These are phyloP conservation scores for Globisporangium nagaii DNA, from an alignment of 352 stramenopile genomes.

Conservation along the genomic window DNA sequence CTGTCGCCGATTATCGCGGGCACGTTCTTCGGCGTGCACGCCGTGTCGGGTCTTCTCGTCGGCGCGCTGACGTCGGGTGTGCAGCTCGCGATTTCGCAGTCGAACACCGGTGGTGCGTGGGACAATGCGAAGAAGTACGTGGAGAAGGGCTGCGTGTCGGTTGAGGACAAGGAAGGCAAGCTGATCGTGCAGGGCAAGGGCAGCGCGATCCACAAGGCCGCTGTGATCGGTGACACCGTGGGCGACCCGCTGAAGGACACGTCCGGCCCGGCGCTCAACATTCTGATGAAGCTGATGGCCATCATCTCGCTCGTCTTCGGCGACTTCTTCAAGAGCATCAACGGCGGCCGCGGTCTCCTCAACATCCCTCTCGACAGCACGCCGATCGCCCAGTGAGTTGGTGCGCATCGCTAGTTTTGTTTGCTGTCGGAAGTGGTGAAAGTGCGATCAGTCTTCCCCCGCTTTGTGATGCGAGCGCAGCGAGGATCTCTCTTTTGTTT, in stretches of 20 bases:
- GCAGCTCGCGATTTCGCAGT: conserved; percentile 99
- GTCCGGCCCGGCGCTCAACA: conserved; percentile 98
- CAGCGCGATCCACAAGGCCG: conserved; percentile 97
- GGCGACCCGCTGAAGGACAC: conserved; percentile 99
- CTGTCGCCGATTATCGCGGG: conserved; percentile 97
- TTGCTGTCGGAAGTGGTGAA: not conserved
- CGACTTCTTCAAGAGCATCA: conserved; percentile 98
- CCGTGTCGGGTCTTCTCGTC: conserved; percentile 96
- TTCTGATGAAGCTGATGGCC: conserved; percentile 99
- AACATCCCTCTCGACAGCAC: conserved; percentile 49
- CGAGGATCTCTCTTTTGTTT: no score
- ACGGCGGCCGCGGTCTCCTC: conserved; percentile 92
- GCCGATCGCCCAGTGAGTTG: conserved; percentile 4
- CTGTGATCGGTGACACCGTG: conserved; percentile 97
- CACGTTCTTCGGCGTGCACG: conserved; percentile 97
- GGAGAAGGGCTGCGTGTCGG: conserved; percentile 92
- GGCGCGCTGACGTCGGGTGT: conserved; percentile 94
- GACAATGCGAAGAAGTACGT: conserved; percentile 99
- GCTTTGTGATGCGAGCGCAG: no score
- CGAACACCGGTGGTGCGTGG: conserved; percentile 99
- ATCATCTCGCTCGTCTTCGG: conserved; percentile 99
- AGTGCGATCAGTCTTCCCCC: no score
- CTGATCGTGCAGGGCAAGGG: conserved; percentile 92
- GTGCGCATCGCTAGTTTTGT: not conserved
- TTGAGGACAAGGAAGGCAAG: conserved; percentile 90